These are phyloP conservation scores for Termitomyces sp. DNA, from an alignment of 768 basidiomycete genomes.

Conservation along the genomic window DNA sequence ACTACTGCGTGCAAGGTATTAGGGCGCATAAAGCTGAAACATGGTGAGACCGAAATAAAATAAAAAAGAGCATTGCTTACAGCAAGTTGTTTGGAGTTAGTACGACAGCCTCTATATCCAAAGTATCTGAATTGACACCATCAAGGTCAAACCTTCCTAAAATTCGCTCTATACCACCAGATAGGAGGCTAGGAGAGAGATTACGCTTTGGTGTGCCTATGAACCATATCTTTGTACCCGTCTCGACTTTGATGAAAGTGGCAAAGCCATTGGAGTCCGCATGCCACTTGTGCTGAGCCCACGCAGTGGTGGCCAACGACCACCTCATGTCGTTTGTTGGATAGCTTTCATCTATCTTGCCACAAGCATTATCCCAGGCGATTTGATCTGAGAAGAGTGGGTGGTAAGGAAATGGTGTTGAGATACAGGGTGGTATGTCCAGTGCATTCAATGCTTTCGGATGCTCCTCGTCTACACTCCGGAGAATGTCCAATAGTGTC, in stretches of 20 bases:
- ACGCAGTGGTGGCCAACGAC: background rate
- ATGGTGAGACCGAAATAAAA: background rate
- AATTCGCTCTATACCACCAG: background rate
- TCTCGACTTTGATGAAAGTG: background rate
- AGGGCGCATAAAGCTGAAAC: background rate
- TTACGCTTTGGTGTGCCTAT: background rate
- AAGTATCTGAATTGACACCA: background rate
- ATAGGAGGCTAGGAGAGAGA: background rate
- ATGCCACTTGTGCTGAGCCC: background rate
- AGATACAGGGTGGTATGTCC: background rate
- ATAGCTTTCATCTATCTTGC: background rate
- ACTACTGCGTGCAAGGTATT: background rate
- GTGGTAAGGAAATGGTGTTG: background rate
- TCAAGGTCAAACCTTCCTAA: background rate
- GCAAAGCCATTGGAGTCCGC: background rate
- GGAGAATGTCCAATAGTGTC: background rate
- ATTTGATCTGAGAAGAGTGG: background rate
- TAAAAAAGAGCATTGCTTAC: background rate
- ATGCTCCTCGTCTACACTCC: background rate
- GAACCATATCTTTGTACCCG: background rate
- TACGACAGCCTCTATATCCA: background rate
- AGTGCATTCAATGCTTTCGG: background rate
- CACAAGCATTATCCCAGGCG: background rate
- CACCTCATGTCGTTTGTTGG: background rate
- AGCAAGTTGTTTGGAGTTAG: background rate